Evolutionary conservation across 2,329 filamentous ascomycete genomes (phyloP).

Genomic region (Dendryphion nanum): DNA sequence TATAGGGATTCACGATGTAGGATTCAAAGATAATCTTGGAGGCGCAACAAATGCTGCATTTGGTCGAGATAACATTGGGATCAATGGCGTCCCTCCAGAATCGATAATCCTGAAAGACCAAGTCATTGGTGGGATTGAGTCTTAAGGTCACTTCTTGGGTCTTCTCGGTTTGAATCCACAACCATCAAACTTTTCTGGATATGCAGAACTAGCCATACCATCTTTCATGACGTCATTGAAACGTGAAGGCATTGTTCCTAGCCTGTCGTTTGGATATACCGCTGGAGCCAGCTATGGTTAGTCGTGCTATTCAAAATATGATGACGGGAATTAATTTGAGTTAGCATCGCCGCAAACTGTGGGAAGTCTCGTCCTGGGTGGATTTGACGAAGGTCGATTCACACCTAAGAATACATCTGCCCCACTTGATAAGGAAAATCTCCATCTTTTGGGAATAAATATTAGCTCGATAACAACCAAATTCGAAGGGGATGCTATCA

Average conservation of each 20-base stretch:
- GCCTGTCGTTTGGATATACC: conserved; percentile 32
- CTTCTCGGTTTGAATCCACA: conserved; percentile 27
- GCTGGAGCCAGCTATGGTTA: conserved; percentile 37
- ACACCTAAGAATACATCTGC: not conserved
- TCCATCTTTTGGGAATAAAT: conserved; percentile 23
- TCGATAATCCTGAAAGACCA: conserved; percentile 17
- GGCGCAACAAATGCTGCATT: conserved; percentile 8
- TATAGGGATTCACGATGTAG: conserved; percentile 8
- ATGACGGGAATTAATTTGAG: too few relatives aligned
- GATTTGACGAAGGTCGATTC: conserved; percentile 39
- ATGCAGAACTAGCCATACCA: conserved; percentile 28
- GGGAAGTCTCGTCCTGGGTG: conserved; percentile 40
- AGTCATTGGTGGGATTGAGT: conserved; percentile 38
- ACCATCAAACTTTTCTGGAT: conserved; percentile 40
- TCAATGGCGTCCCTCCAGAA: conserved; percentile 4
- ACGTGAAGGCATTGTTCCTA: conserved; percentile 14
- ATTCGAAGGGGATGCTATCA: conserved; percentile 12
- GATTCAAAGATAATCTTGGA: conserved; percentile 2
- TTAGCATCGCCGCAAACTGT: conserved; percentile 15
- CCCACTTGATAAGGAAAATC: conserved; percentile 1
- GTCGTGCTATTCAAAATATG: not conserved
- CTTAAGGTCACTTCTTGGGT: conserved; percentile 32
- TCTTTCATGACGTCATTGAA: conserved; percentile 29
- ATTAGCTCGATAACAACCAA: conserved; percentile 21
- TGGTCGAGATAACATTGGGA: conserved; percentile 7